Base-by-base conservation (phyloP, 2,329 filamentous ascomycete species). In the Aspergillus sp. region DNA sequence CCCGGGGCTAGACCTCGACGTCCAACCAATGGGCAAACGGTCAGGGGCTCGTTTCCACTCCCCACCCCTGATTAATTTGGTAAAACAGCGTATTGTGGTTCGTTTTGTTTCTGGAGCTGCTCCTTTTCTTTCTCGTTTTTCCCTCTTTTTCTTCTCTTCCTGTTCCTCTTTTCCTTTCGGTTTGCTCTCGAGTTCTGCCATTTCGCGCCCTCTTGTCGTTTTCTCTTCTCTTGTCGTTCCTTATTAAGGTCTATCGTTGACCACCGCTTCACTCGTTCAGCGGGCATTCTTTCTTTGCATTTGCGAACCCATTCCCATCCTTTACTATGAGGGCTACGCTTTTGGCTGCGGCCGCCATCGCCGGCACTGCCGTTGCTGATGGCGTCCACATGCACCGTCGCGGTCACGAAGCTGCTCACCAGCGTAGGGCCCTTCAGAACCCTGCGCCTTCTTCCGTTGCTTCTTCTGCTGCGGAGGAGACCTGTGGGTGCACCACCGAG, bases 271-370 rank as follows among this genome's bases (percentile, higher is more conserved):
- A 70, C 67, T 63, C 87, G 70, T 89, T 90, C 74, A 90, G 86
- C 86, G 86, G 86, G 81, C 84, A 83, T 76, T 87, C 83, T 73
- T 86, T 57, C 49, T 46, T 52, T 45, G 10, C 15, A 52, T 54
- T 48, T 50, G 62, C 51, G 51, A 47, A 50, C 47, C 45, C 53
- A 44, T 56, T 43, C 48, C 48, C 43, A 47, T 25, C 46, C 50
- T 54, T 66, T 74, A 85, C 65, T 38, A 93, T 93, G 88, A 93
- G 87, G 85, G 82, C 78, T 64, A 76, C 78, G 64, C 67, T 86
- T 63, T 70, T 87, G 61, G 80, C 84, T 56, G 74, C 73, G 53
- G 75, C 74, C 52, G 71, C 71, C 50, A 60, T 76, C 43, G 66
- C 77, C 54, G 72, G 73, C 59, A 72, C 74, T 47, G 68, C 77